phyloP scores from a whole-genome alignment of 495 filamentous ascomycete genomes.

The Aspergillus saccharolyticus region DNA sequence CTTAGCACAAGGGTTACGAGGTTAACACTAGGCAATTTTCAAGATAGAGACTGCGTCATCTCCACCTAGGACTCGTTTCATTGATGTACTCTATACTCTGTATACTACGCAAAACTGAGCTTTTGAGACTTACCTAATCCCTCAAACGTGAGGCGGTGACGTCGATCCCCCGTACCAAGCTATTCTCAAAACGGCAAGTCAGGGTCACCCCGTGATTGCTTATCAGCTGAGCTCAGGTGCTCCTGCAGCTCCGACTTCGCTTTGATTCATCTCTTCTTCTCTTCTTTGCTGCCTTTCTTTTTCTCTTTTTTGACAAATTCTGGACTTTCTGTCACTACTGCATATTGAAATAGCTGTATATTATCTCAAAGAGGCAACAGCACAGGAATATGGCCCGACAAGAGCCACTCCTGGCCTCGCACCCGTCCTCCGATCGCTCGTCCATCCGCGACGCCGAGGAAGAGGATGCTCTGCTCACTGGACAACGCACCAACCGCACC shows the following conservation, averaged over 20 bases:
- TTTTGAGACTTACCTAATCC: background rate
- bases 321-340: constrained; percentile 14
- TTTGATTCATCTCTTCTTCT: background rate
- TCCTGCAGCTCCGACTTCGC: background rate
- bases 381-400: constrained; percentile 31
- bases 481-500: constrained; percentile 38
- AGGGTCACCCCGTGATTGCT: background rate
- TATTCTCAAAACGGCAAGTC: constrained; percentile 7
- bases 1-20: too few relatives aligned
- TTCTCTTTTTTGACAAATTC: background rate
- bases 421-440: constrained; percentile 41
- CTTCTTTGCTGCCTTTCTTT: constrained; percentile 1
- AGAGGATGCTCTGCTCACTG: constrained; percentile 63
- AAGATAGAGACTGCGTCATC: too few relatives aligned
- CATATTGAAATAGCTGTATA: too few relatives aligned
- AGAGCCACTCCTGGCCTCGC: constrained; percentile 41
- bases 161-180: constrained; percentile 12
- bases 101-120: background rate
- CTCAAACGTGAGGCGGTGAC: background rate
- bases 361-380: background rate
- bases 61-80: background rate
- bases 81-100: background rate
- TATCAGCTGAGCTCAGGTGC: background rate
- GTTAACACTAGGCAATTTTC: background rate
- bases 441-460: constrained; percentile 50